Percentiles rank a stretch among this genome's conserved stretches.
These are phyloP conservation scores for Saccharomyces hybrid DNA, from an alignment of 1,139 yeast genomes.

Conservation along the genomic window DNA sequence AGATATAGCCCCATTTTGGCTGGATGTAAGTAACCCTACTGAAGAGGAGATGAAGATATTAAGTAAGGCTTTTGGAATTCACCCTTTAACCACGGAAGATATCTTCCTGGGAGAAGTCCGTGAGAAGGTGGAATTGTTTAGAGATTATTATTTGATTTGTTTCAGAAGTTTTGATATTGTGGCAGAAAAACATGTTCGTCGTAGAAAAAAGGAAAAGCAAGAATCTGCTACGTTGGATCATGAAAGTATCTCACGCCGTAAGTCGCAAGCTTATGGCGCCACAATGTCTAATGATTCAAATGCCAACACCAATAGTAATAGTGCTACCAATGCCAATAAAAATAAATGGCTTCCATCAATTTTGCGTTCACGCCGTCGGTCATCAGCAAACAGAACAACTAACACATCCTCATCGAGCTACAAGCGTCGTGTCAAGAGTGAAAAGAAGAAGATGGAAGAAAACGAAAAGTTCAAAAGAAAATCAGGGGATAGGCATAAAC, in stretches of 20 bases:
- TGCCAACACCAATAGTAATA: too few relatives aligned
- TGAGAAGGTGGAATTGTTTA: slow-evolving; percentile 89
- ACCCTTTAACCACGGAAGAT: slow-evolving; percentile 93
- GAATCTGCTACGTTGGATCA: slow-evolving; percentile 2
- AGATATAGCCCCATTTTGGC: slow-evolving; percentile 65
- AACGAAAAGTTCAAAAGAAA: slow-evolving; percentile 35
- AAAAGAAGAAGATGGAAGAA: slow-evolving; percentile 31
- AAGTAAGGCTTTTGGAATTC: slow-evolving; percentile 87
- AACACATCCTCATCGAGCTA: slow-evolving; percentile 10
- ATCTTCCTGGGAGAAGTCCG: slow-evolving; percentile 89
- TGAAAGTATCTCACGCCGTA: slow-evolving; percentile 3
- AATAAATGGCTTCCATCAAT: slow-evolving; percentile 10
- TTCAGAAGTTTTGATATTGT: slow-evolving; percentile 88
- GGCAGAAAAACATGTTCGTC: slow-evolving; percentile 55
- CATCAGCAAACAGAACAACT: slow-evolving; percentile 8
- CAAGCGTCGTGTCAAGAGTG: slow-evolving; percentile 10
- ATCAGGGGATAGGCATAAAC: slow-evolving; percentile 38
- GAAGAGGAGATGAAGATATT: slow-evolving; percentile 94
- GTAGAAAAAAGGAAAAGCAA: slow-evolving; percentile 28
- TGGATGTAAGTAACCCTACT: slow-evolving; percentile 86
- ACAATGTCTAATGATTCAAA: neutral
- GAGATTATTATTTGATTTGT: slow-evolving; percentile 84
- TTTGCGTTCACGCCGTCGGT: slow-evolving; percentile 9
- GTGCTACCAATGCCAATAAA: slow-evolving; percentile 3
- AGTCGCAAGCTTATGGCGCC: slow-evolving; percentile 5